Conservation (phyloP, 768 basidiomycete species). For the Trametes coccinea region DNA sequence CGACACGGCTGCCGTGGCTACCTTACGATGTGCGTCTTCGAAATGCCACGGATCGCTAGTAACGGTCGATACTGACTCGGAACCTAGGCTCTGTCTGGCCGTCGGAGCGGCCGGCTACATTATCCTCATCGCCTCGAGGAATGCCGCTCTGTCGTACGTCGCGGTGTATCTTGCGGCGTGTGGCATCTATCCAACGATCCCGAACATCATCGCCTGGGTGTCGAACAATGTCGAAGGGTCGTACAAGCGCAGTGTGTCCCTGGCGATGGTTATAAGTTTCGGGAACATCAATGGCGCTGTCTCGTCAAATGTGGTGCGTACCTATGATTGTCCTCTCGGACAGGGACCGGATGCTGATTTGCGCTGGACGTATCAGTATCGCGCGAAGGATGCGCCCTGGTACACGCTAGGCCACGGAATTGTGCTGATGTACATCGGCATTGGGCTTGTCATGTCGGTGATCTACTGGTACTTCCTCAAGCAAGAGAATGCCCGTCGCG, state of each 20-base stretch:
- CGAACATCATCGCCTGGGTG: slow-evolving; percentile 55
- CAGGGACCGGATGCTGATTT: not conserved
- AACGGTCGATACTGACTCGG: not conserved
- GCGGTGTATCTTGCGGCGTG: slow-evolving; percentile 72
- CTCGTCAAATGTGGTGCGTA: slow-evolving; percentile 68
- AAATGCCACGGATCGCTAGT: not conserved
- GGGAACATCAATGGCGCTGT: slow-evolving; percentile 79
- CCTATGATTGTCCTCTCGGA: not conserved
- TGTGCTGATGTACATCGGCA: slow-evolving; percentile 69
- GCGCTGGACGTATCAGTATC: slow-evolving; percentile 45
- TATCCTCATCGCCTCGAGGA: slow-evolving; percentile 64
- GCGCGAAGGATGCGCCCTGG: slow-evolving; percentile 64
- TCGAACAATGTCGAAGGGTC: slow-evolving; percentile 75
- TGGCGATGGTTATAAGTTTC: slow-evolving; percentile 69
- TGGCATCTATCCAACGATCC: slow-evolving; percentile 74
- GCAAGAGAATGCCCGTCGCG: slow-evolving; percentile 64
- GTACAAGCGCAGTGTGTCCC: slow-evolving; percentile 72
- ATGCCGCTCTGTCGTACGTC: slow-evolving; percentile 66
- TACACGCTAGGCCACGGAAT: slow-evolving; percentile 63
- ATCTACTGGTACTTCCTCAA: slow-evolving; percentile 45
- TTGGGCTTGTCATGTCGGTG: slow-evolving; percentile 55
- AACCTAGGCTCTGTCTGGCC: slow-evolving; percentile 28
- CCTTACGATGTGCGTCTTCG: slow-evolving; percentile 58
- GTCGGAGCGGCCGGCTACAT: slow-evolving; percentile 61
- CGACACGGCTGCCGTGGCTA: slow-evolving; percentile 57